These are phyloP conservation scores for Sporisorium sorghi DNA, from an alignment of 1,284 basidiomycete species.

Conservation along the genomic window DNA sequence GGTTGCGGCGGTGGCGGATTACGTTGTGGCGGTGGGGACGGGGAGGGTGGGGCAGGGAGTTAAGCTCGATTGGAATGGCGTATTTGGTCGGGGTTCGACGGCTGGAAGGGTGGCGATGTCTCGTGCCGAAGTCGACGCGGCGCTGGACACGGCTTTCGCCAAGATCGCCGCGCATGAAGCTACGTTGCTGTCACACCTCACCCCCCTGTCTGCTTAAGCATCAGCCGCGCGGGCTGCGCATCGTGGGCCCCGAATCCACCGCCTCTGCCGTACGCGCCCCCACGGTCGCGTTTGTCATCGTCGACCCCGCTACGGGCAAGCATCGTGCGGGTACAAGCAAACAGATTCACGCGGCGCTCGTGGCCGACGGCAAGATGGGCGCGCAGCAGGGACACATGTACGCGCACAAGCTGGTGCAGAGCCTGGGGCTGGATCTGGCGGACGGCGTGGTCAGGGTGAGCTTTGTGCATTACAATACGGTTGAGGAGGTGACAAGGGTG, in stretches of 20 bases:
- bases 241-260: slow-evolving; percentile 75
- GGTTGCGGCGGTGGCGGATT: slow-evolving; percentile 75
- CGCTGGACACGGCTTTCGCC: slow-evolving; percentile 59
- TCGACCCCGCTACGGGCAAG: slow-evolving; percentile 65
- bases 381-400: slow-evolving; percentile 84
- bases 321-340: slow-evolving; percentile 72
- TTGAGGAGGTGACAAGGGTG: slow-evolving; percentile 77
- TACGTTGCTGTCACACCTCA: slow-evolving; percentile 70
- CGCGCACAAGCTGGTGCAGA: slow-evolving; percentile 76
- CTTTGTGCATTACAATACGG: slow-evolving; percentile 83
- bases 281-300: slow-evolving; percentile 79
- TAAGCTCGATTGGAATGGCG: slow-evolving; percentile 27
- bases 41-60: not conserved
- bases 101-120: slow-evolving; percentile 4
- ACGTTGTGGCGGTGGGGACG: slow-evolving; percentile 74
- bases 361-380: slow-evolving; percentile 75
- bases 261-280: slow-evolving; percentile 72
- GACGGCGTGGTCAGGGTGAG: slow-evolving; percentile 81
- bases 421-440: slow-evolving; percentile 67
- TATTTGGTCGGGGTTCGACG: not conserved
- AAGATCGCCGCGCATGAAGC: slow-evolving; percentile 73
- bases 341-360: slow-evolving; percentile 74
- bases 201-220: slow-evolving; percentile 71
- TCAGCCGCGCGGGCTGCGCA: slow-evolving; percentile 71
- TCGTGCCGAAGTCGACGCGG: not conserved